phyloP scores from a whole-genome alignment of 2,329 filamentous ascomycete species.

The Sporothrix brasiliensis region DNA sequence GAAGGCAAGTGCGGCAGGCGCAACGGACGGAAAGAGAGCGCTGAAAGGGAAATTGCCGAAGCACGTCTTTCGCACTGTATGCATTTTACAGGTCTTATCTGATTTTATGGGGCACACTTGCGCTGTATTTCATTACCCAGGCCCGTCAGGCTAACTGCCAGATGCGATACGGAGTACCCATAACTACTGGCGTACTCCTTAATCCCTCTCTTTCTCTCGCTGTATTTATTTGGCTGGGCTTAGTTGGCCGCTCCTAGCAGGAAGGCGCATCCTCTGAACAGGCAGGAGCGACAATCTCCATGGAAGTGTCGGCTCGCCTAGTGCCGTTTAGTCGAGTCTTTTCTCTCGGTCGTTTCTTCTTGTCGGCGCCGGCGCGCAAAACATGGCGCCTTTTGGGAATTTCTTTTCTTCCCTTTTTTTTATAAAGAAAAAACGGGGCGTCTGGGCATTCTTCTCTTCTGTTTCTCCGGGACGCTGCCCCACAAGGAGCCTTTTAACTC shows the following conservation, averaged over 20 bases:
- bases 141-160: not conserved
- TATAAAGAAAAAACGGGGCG: not conserved
- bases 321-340: slow-evolving; percentile 4
- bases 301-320: slow-evolving; percentile 29
- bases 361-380: slow-evolving; percentile 25
- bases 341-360: slow-evolving; percentile 14
- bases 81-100: not conserved
- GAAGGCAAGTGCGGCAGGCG: slow-evolving; percentile 18
- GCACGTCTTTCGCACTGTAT: slow-evolving; percentile 12
- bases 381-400: not conserved
- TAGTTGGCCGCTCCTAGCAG: not conserved
- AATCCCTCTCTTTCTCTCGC: slow-evolving; percentile 19
- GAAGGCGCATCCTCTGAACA: slow-evolving; percentile 11
- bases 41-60: slow-evolving; percentile 20
- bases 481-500: slow-evolving; percentile 2
- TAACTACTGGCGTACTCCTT: not conserved
- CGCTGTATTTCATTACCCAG: not conserved
- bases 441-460: not conserved
- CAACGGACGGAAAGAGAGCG: slow-evolving; percentile 23
- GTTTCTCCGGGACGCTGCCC: not conserved
- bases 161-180: not conserved
- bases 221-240: slow-evolving; percentile 24
- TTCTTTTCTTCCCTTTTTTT: not conserved
- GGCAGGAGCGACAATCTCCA: slow-evolving; percentile 22
- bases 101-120: not conserved